Evolutionary conservation across 2,329 filamentous ascomycete genomes (phyloP).

Genomic region (Fusarium sp.): DNA sequence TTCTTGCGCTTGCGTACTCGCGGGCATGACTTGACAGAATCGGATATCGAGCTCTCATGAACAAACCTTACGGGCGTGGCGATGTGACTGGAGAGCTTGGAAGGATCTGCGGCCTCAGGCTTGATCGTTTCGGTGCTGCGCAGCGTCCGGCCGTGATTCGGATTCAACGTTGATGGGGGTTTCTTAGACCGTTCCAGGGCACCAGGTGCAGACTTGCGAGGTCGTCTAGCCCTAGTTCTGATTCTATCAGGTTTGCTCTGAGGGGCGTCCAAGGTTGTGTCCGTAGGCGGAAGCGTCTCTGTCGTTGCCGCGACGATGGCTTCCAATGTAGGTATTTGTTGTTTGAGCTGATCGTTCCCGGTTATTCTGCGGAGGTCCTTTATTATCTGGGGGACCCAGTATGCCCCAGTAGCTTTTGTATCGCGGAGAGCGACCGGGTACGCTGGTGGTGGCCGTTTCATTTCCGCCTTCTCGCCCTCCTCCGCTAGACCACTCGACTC

Average conservation of each 20-base stretch:
- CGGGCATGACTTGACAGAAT: conserved; percentile 62
- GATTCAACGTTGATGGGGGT: conserved; percentile 51
- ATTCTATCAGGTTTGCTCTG: conserved; percentile 31
- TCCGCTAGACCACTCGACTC: conserved; percentile 44
- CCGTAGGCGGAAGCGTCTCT: conserved; percentile 1
- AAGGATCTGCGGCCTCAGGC: not conserved
- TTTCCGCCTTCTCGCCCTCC: conserved; percentile 44
- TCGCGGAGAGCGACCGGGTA: conserved; percentile 59
- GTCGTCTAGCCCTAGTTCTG: conserved; percentile 46
- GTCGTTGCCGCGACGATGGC: conserved; percentile 9
- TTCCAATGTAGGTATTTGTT: conserved; percentile 33
- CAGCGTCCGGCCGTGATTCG: conserved; percentile 50
- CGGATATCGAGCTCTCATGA: conserved; percentile 57
- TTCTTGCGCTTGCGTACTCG: conserved; percentile 60
- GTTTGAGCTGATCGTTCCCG: conserved; percentile 34
- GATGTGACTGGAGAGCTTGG: not conserved
- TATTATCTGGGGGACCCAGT: conserved; percentile 57
- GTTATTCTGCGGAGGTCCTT: conserved; percentile 53
- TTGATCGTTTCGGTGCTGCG: conserved; percentile 34
- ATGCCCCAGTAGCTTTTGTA: conserved; percentile 59
- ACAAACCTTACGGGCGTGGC: conserved; percentile 21
- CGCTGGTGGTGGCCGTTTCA: conserved; percentile 49
- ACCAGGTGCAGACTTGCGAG: conserved; percentile 56
- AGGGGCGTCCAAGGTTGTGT: conserved; percentile 7
- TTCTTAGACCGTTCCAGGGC: conserved; percentile 47